A percentile compares a stretch with the other conserved stretches of the same genome.
phyloP scores from a whole-genome alignment of 768 basidiomycete species.

The Leccinum ochraceum region DNA sequence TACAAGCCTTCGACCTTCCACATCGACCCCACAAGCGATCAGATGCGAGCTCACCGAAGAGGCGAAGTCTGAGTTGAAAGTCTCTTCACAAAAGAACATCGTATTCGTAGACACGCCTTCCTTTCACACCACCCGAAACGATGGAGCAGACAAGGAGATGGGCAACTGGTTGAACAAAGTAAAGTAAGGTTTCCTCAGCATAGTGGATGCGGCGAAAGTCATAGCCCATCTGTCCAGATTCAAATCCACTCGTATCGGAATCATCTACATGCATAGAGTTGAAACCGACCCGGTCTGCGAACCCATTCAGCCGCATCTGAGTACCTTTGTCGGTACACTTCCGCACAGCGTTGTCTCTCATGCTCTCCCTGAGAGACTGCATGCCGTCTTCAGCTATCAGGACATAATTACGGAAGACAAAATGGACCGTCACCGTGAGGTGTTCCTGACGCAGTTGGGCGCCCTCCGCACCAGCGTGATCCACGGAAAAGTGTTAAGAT shows the following conservation, averaged over 20 bases:
- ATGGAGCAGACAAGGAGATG: slow-evolving; percentile 1
- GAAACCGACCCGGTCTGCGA: neutral
- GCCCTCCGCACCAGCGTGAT: no score
- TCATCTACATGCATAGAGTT: slow-evolving; percentile 20
- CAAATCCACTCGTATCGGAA: slow-evolving; percentile 8
- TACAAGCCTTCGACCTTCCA: slow-evolving; percentile 1
- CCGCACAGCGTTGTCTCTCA: slow-evolving; percentile 1
- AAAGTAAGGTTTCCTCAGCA: neutral
- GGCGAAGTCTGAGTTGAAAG: no score
- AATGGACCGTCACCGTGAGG: neutral
- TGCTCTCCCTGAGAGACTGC: slow-evolving; percentile 3
- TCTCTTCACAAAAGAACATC: no score
- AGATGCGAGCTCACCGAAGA: no score
- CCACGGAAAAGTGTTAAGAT: neutral
- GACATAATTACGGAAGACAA: rapidly evolving
- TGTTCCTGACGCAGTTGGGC: neutral
- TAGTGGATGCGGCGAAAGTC: neutral
- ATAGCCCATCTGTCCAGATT: slow-evolving; percentile 6
- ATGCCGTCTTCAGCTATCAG: slow-evolving; percentile 12
- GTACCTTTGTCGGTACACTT: slow-evolving; percentile 12
- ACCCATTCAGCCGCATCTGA: slow-evolving; percentile 4
- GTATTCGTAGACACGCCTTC: no score
- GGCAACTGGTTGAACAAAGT: slow-evolving; percentile 7
- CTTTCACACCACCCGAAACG: no score
- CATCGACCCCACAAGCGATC: neutral